phyloP scores from a whole-genome alignment of 2,329 filamentous ascomycete genomes.

The Ascosphaera apis region DNA sequence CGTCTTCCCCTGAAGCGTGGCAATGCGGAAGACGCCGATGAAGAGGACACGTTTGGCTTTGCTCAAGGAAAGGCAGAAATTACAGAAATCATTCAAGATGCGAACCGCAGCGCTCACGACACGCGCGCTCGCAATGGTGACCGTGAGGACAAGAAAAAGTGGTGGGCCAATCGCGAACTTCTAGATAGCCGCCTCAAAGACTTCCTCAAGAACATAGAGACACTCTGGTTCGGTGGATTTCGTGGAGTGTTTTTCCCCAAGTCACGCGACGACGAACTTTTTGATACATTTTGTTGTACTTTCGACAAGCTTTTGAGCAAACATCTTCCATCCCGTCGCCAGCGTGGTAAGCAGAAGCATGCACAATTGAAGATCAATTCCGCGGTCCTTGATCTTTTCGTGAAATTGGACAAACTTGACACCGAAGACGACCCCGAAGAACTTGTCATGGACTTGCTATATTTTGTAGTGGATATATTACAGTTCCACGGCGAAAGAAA shows the following conservation, averaged over 20 bases:
- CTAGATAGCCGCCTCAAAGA: slow-evolving; percentile 57
- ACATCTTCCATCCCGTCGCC: slow-evolving; percentile 59
- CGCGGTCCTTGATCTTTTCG: slow-evolving; percentile 64
- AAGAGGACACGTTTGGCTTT: slow-evolving; percentile 57
- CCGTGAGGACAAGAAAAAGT: slow-evolving; percentile 54
- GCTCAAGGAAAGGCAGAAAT: slow-evolving; percentile 58
- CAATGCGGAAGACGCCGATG: slow-evolving; percentile 55
- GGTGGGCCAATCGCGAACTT: slow-evolving; percentile 71
- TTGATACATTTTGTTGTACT: slow-evolving; percentile 52
- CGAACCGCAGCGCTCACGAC: slow-evolving; percentile 64
- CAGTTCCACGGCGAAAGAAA: slow-evolving; percentile 94
- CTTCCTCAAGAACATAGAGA: slow-evolving; percentile 66
- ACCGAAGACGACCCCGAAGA: slow-evolving; percentile 62
- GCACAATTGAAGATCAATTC: slow-evolving; percentile 32
- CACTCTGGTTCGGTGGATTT: slow-evolving; percentile 89
- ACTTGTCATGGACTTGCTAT: slow-evolving; percentile 71
- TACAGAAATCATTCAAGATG: slow-evolving; percentile 54
- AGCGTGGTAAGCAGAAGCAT: slow-evolving; percentile 31
- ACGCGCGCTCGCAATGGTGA: slow-evolving; percentile 41
- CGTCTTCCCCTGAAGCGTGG: slow-evolving; percentile 67
- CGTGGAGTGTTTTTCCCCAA: slow-evolving; percentile 76
- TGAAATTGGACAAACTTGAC: slow-evolving; percentile 56
- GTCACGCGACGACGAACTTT: slow-evolving; percentile 34
- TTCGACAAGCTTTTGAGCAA: slow-evolving; percentile 63
- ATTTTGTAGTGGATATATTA: slow-evolving; percentile 87